Percentiles rank a stretch among this genome's conserved stretches.
phyloP scores from a whole-genome alignment of 2,329 filamentous ascomycete genomes.

The Colletotrichum sp. region DNA sequence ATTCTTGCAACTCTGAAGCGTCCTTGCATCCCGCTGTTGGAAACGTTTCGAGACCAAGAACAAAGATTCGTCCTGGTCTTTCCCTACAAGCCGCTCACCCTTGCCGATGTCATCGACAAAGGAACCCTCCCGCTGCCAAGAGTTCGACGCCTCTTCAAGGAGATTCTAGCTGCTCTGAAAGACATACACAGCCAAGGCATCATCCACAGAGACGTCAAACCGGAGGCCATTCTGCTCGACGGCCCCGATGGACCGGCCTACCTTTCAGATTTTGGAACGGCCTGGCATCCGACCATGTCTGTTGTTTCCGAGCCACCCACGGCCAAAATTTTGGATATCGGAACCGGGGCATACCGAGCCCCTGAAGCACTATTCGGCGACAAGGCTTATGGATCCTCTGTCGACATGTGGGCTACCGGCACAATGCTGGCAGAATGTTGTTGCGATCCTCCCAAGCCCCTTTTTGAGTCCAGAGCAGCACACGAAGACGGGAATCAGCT shows the following conservation, averaged over 20 bases:
- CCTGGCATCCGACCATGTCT: slow-evolving; percentile 73
- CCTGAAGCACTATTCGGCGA: slow-evolving; percentile 92
- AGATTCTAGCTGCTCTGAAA: slow-evolving; percentile 73
- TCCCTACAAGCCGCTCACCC: slow-evolving; percentile 79
- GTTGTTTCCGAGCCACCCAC: slow-evolving; percentile 65
- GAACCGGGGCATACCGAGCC: slow-evolving; percentile 88
- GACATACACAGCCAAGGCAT: slow-evolving; percentile 78
- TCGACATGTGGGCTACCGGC: slow-evolving; percentile 92
- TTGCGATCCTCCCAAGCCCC: slow-evolving; percentile 56
- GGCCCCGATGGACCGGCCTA: slow-evolving; percentile 74
- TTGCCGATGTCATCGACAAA: slow-evolving; percentile 69
- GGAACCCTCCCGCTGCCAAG: slow-evolving; percentile 35
- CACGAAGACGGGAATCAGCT: slow-evolving; percentile 89
- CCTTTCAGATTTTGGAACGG: slow-evolving; percentile 90
- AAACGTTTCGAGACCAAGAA: slow-evolving; percentile 74
- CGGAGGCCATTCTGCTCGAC: slow-evolving; percentile 81
- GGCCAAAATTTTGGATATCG: slow-evolving; percentile 88
- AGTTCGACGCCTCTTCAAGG: slow-evolving; percentile 56
- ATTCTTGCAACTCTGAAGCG: slow-evolving; percentile 68
- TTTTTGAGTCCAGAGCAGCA: slow-evolving; percentile 80
- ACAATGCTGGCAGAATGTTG: slow-evolving; percentile 82
- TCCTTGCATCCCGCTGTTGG: slow-evolving; percentile 69
- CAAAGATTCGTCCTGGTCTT: slow-evolving; percentile 81
- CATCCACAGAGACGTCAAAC: slow-evolving; percentile 93
- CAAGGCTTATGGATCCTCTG: slow-evolving; percentile 68